These are phyloP conservation scores for Fraxinus ornus DNA, from an alignment of 305 asterid species.

Conservation along the genomic window DNA sequence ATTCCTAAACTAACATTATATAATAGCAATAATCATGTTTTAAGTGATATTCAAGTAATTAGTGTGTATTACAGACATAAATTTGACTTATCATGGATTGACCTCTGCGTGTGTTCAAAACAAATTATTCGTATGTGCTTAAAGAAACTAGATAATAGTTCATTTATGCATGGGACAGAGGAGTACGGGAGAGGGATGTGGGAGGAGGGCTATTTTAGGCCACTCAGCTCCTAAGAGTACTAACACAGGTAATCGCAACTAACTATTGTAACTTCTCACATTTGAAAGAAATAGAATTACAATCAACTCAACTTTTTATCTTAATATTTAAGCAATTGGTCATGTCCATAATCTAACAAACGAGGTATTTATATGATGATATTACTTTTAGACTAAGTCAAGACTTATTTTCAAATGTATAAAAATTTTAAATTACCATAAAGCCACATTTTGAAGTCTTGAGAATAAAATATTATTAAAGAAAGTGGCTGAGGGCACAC, in stretches of 20 bases:
- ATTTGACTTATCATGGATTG: background rate
- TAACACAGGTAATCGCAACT: background rate
- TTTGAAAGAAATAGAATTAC: background rate
- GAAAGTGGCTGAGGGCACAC: slow-evolving; percentile 5
- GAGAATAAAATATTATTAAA: background rate
- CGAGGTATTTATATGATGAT: background rate
- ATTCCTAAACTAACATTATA: background rate
- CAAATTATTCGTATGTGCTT: background rate
- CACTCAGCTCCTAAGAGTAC: background rate
- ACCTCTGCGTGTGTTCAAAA: background rate
- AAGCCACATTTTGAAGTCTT: background rate
- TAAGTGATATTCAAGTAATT: background rate
- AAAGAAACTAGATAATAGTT: background rate
- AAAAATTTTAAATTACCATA: background rate
- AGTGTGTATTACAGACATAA: background rate
- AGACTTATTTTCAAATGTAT: background rate
- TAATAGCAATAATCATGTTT: background rate
- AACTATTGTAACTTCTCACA: background rate
- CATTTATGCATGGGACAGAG: background rate
- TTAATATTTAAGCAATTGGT: background rate
- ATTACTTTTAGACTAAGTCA: background rate
- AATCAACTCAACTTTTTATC: background rate
- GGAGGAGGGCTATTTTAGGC: background rate
- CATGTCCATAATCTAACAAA: background rate
- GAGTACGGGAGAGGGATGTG: background rate